Conservation (phyloP, 305 asterid genomes). For the Solanum hybrid region DNA sequence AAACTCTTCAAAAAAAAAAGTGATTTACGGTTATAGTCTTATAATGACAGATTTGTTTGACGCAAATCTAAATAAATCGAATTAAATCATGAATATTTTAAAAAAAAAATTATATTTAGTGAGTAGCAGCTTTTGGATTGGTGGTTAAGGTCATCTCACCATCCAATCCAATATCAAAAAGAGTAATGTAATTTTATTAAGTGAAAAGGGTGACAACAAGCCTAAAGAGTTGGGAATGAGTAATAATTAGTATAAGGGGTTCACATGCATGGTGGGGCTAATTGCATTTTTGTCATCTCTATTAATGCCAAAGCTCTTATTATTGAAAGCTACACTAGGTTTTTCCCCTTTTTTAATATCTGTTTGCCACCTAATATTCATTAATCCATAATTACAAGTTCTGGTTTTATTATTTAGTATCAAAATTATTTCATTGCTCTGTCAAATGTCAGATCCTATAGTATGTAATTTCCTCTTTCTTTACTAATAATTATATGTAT, state of each 20-base stretch:
- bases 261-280: slow-evolving; percentile 4
- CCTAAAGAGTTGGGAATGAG: background rate
- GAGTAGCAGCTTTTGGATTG: background rate
- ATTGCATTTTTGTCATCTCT: background rate
- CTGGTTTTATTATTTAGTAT: background rate
- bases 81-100: background rate
- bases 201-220: background rate
- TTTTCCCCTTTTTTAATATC: background rate
- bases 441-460: background rate
- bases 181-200: background rate
- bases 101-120: background rate
- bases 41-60: background rate
- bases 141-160: background rate
- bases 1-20: background rate
- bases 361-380: background rate
- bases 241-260: background rate
- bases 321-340: background rate
- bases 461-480: background rate
- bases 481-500: background rate
- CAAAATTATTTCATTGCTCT: background rate
- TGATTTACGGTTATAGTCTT: background rate
- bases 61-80: background rate
- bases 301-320: background rate
- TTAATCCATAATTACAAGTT: background rate
- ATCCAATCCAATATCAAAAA: background rate